These are phyloP conservation scores for Trichophaea hybrida DNA, from an alignment of 2,329 filamentous ascomycete species.

Conservation along the genomic window DNA sequence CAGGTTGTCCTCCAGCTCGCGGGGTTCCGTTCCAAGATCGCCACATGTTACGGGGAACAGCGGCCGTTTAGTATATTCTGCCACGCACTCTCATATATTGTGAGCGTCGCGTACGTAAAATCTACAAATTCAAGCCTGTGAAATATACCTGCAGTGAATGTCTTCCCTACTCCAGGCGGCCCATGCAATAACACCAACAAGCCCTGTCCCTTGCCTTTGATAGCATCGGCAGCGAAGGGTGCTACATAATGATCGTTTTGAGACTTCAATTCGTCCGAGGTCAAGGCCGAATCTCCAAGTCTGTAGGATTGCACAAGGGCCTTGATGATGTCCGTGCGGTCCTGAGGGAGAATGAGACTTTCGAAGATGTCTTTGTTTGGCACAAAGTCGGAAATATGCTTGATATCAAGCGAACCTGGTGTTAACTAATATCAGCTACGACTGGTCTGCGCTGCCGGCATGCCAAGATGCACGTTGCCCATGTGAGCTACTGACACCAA, in stretches of 20 bases:
- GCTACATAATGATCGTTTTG: slow-evolving; percentile 32
- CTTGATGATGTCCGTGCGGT: slow-evolving; percentile 34
- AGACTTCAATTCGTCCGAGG: slow-evolving; percentile 29
- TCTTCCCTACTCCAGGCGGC: slow-evolving; percentile 39
- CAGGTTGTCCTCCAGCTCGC: slow-evolving; percentile 37
- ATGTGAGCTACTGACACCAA: not conserved
- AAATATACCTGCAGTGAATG: slow-evolving; percentile 34
- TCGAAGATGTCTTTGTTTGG: slow-evolving; percentile 32
- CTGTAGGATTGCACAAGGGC: slow-evolving; percentile 33
- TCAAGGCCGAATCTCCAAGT: slow-evolving; percentile 28
- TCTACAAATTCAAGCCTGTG: slow-evolving; percentile 29
- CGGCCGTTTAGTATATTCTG: slow-evolving; percentile 30
- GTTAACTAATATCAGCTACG: no score
- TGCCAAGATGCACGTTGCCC: not conserved
- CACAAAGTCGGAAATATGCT: not conserved
- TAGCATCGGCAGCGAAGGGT: not conserved
- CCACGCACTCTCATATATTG: slow-evolving; percentile 9
- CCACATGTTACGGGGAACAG: slow-evolving; percentile 39
- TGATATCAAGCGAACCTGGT: not conserved
- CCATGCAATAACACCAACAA: slow-evolving; percentile 37
- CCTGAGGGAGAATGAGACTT: slow-evolving; percentile 32
- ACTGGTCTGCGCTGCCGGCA: not conserved
- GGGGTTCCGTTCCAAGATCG: slow-evolving; percentile 35
- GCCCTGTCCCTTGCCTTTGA: slow-evolving; percentile 29
- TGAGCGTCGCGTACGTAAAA: not conserved